Evolutionary conservation across 2,329 filamentous ascomycete genomes (phyloP).

Genomic region (Neocucurbitaria cava): DNA sequence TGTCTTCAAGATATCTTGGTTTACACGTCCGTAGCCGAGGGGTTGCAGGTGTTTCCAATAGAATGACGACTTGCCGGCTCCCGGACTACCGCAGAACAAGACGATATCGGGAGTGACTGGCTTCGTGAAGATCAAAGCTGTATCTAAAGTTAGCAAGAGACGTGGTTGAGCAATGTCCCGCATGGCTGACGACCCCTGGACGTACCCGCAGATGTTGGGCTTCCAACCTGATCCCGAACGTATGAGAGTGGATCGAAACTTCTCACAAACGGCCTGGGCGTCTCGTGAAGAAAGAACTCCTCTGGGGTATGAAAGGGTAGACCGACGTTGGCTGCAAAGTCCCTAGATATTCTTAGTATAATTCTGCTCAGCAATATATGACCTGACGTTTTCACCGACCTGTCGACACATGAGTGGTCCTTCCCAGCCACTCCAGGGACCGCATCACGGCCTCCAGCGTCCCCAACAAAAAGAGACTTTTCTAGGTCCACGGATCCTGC

Average conservation of each 20-base stretch:
- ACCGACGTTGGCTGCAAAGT: slow-evolving; percentile 85
- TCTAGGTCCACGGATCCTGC: slow-evolving; percentile 69
- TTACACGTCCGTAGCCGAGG: slow-evolving; percentile 82
- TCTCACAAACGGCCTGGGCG: slow-evolving; percentile 69
- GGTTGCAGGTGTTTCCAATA: slow-evolving; percentile 80
- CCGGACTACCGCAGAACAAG: slow-evolving; percentile 86
- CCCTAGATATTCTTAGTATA: slow-evolving; percentile 46
- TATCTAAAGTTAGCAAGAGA: slow-evolving; percentile 24
- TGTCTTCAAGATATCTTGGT: slow-evolving; percentile 87
- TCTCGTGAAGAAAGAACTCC: slow-evolving; percentile 81
- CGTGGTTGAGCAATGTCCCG: slow-evolving; percentile 10
- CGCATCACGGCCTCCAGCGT: slow-evolving; percentile 69
- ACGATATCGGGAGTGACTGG: slow-evolving; percentile 75
- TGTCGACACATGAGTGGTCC: slow-evolving; percentile 67
- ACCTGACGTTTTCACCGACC: slow-evolving; percentile 48
- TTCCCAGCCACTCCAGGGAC: slow-evolving; percentile 51
- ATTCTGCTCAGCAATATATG: slow-evolving; percentile 13
- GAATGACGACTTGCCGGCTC: slow-evolving; percentile 90
- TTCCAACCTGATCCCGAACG: slow-evolving; percentile 25
- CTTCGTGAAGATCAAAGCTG: slow-evolving; percentile 59
- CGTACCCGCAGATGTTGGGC: slow-evolving; percentile 43
- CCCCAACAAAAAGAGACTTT: slow-evolving; percentile 84
- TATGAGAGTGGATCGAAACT: slow-evolving; percentile 71
- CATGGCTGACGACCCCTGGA: slow-evolving; percentile 27
- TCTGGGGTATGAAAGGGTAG: slow-evolving; percentile 86